These are phyloP conservation scores for Betula pendula DNA, from an alignment of 306 rosid genomes.

Conservation along the genomic window DNA sequence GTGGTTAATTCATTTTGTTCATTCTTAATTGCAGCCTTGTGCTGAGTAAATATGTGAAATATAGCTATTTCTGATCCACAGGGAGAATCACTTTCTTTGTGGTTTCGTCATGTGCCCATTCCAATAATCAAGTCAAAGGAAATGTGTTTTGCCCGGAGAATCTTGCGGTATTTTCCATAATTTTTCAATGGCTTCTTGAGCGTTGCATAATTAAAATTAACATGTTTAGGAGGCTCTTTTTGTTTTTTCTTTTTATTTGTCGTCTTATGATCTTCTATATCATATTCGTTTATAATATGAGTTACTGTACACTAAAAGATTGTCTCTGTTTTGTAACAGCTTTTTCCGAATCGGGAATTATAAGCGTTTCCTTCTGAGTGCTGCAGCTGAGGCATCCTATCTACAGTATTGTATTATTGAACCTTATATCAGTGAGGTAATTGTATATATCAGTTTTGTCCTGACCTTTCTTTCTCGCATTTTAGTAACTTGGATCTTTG, in stretches of 20 bases:
- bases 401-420: slow-evolving; percentile 82
- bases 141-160: slow-evolving; percentile 70
- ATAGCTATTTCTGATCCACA: slow-evolving; percentile 45
- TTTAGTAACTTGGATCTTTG: neutral
- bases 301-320: slow-evolving; percentile 11
- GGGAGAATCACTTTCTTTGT: slow-evolving; percentile 83
- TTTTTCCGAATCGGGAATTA: slow-evolving; percentile 69
- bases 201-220: slow-evolving; percentile 5
- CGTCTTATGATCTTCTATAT: neutral
- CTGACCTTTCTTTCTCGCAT: slow-evolving; percentile 1
- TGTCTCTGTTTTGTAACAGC: slow-evolving; percentile 46
- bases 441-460: slow-evolving; percentile 6
- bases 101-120: slow-evolving; percentile 65
- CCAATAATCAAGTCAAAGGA: slow-evolving; percentile 69
- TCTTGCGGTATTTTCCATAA: slow-evolving; percentile 54
- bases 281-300: slow-evolving; percentile 1
- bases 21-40: slow-evolving; percentile 23
- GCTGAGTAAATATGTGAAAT: slow-evolving; percentile 30
- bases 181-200: slow-evolving; percentile 9
- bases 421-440: slow-evolving; percentile 78
- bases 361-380: slow-evolving; percentile 51
- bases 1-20: slow-evolving; percentile 25
- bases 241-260: slow-evolving; percentile 10
- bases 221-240: slow-evolving; percentile 4
- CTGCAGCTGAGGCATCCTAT: slow-evolving; percentile 66